Base-by-base conservation (phyloP, 164 flowering plant species). In the Stephania cephalantha region DNA sequence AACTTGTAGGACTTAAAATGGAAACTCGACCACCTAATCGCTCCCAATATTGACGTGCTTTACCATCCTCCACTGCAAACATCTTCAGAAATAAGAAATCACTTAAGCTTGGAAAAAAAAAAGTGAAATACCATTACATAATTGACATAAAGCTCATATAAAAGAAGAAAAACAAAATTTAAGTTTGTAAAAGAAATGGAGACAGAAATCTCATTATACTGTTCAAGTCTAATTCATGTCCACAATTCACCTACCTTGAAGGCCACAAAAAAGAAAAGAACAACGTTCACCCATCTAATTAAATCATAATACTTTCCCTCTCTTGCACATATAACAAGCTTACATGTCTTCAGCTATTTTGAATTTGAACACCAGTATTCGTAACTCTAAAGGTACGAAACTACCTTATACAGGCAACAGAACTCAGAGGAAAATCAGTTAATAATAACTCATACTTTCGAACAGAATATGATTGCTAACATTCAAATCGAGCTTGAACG, bases 31-130 rank as follows among this genome's bases (percentile, higher is more conserved):
- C 90, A 70, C 88, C 93, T 66, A 92, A 67, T 77, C 85, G 82
- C 75, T 89, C 87, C 98, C 98, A 95, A 67, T 84, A 70, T 25
- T 87, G 71, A 18, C 73, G 86, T 71, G 90, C 87, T 52, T 81
- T 71, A 70, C 90, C 98, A 81, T 90, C 86, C 78, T 83, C 84
- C 22, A 85, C 75, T 30, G 95, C 89, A 85, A 84, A 93, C 46
- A 90, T 84, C 99, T 95, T 89, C 58, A 76, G 75, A 67, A 79
- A 50, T 77, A 61, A 42, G 69, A 77, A 52, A 11, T 68, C 7
- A 46, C 68, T 68, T 77, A 68, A 78, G 61, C 67, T 48, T 18
- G 44, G 71, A 64, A 35, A 35, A n/a, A 66, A 68, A 52, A 25
- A 68, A 48, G 22, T 71, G 8, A 29, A 64, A 25, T 18, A 35